These are phyloP conservation scores for Solanum virginianum DNA, from an alignment of 257 asterid species.

Conservation along the genomic window DNA sequence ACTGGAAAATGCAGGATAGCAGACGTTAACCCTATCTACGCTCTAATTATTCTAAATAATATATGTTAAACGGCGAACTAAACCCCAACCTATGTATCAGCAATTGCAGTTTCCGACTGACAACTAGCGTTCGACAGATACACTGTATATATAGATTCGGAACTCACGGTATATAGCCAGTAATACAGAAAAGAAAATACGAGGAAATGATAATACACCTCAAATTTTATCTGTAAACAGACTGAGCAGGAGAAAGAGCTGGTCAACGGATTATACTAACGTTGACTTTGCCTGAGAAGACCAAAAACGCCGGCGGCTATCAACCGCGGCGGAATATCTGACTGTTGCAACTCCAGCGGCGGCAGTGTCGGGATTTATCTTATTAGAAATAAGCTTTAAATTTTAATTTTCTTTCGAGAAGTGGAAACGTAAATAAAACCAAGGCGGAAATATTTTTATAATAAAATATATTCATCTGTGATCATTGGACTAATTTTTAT, in stretches of 20 bases:
- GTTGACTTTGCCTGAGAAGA: not conserved
- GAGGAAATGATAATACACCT: not conserved
- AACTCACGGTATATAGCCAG: not conserved
- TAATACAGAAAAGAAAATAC: not conserved
- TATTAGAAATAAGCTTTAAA: no score
- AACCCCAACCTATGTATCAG: not conserved
- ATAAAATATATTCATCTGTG: no score
- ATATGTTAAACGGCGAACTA: not conserved
- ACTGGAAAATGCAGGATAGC: no score
- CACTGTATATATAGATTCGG: not conserved
- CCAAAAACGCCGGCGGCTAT: not conserved
- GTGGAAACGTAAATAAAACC: no score
- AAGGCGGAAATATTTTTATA: no score
- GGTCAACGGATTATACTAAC: not conserved
- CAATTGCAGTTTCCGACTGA: not conserved
- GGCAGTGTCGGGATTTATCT: not conserved
- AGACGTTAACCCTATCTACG: not conserved
- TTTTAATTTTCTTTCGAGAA: no score
- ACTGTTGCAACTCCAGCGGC: not conserved
- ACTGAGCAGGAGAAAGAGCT: not conserved
- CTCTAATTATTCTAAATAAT: not conserved
- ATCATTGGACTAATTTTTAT: no score
- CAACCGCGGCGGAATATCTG: not conserved
- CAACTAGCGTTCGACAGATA: not conserved
- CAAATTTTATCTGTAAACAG: not conserved